Percentiles rank a stretch among this genome's conserved stretches.
phyloP scores from a whole-genome alignment of 371 early-diverging fungal species.

The Saksenaea vasiformis region DNA sequence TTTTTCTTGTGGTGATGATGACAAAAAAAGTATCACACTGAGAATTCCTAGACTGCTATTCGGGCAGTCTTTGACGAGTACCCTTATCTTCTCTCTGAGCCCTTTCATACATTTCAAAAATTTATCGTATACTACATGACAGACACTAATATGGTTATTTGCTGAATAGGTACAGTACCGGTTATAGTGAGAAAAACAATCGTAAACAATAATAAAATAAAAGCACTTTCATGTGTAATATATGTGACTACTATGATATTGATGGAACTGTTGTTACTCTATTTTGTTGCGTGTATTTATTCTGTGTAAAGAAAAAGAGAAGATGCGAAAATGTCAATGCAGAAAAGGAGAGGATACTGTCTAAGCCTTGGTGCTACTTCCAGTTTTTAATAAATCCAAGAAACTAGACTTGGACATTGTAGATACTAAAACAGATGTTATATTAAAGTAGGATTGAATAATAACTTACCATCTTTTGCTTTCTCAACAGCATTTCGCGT shows the following conservation, averaged over 20 bases:
- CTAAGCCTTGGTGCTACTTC: conserved; percentile 15
- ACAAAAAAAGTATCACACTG: conserved; percentile 3
- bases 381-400: conserved; percentile 63
- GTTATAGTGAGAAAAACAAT: background rate
- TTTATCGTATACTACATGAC: background rate
- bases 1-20: background rate
- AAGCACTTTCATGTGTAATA: background rate
- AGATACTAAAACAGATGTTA: conserved; percentile 42
- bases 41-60: background rate
- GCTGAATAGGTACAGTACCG: background rate
- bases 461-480: conserved; percentile 44
- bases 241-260: background rate
- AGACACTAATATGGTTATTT: background rate
- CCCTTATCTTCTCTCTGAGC: conserved; percentile 7
- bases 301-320: background rate
- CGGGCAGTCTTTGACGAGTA: conserved; percentile 2
- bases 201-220: background rate
- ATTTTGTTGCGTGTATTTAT: too few species aligned
- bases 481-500: conserved; percentile 55
- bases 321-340: conserved; percentile 1
- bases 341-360: background rate
- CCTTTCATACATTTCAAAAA: background rate
- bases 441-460: background rate
- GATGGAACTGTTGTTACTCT: too few species aligned
- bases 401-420: conserved; percentile 66